phyloP scores from a whole-genome alignment of 768 basidiomycete species.

The Tylopilus cervinicoccineus region DNA sequence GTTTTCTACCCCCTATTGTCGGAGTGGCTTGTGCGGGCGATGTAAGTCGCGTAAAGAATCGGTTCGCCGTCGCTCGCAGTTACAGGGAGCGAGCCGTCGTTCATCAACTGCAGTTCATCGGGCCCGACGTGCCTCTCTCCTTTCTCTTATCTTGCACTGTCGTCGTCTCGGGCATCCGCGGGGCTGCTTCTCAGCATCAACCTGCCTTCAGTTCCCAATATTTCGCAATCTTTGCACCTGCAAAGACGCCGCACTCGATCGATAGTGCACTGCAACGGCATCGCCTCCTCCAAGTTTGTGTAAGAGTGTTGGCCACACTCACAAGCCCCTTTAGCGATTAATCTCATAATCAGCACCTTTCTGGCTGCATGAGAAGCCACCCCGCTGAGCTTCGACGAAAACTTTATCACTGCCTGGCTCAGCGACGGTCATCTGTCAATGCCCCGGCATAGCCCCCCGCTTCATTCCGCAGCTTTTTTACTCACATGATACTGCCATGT shows the following conservation, averaged over 20 bases:
- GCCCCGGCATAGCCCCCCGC: conserved; percentile 4
- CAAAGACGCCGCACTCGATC: not conserved
- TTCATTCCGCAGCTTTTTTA: not conserved
- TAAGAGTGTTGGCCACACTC: not conserved
- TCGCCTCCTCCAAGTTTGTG: conserved; percentile 7
- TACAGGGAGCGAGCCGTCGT: not conserved
- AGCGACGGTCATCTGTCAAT: conserved; percentile 9
- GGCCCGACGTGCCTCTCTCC: not conserved
- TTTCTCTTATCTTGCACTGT: not conserved
- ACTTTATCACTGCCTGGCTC: conserved; percentile 11
- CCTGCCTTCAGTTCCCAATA: not conserved
- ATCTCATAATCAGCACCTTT: conserved; percentile 1
- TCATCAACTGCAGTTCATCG: not conserved
- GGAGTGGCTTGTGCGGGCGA: not conserved
- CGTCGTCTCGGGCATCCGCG: conserved; percentile 1
- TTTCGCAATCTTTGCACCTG: conserved; percentile 6
- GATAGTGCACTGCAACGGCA: conserved; percentile 10
- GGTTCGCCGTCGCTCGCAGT: not conserved
- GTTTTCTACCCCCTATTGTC: not conserved
- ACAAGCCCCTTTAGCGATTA: not conserved
- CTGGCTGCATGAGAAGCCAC: not conserved
- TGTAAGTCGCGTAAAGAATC: not conserved
- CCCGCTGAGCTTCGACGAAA: conserved; percentile 5
- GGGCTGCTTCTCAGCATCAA: not conserved
- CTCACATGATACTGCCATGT: conserved; percentile 3